Conservation (phyloP, 345 rosid species). For the Fremontodendron californicum region DNA sequence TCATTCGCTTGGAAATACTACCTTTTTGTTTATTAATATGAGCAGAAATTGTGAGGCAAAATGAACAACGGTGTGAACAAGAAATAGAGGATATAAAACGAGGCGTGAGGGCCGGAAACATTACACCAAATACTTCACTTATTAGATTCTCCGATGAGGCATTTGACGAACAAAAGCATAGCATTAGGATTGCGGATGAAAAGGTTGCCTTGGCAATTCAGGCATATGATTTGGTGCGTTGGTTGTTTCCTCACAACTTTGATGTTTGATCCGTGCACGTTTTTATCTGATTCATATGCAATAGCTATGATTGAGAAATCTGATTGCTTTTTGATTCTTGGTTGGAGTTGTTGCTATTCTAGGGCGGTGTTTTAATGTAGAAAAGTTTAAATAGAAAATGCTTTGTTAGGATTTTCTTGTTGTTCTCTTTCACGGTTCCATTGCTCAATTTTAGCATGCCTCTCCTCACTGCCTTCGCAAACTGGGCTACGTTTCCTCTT, state of each 20-base stretch:
- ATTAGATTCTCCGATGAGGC: conserved; percentile 82
- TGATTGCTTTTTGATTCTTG: neutral
- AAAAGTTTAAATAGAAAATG: neutral
- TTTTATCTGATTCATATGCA: neutral
- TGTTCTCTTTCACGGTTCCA: conserved; percentile 74
- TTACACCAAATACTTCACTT: conserved; percentile 46
- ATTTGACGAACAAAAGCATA: conserved; percentile 92
- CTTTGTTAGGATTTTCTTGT: conserved; percentile 29
- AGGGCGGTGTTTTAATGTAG: neutral
- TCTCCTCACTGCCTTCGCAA: conserved; percentile 73
- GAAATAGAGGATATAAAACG: conserved; percentile 80
- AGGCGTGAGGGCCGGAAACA: conserved; percentile 54
- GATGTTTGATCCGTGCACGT: neutral
- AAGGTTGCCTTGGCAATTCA: conserved; percentile 88
- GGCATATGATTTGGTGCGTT: conserved; percentile 85
- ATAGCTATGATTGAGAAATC: neutral
- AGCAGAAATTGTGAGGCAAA: conserved; percentile 73
- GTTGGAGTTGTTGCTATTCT: neutral
- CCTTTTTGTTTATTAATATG: conserved; percentile 11
- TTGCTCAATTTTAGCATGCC: conserved; percentile 65
- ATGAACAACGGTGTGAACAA: conserved; percentile 78
- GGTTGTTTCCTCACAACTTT: neutral
- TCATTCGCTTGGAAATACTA: neutral
- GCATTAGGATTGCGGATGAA: conserved; percentile 93
- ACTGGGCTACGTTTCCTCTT: conserved; percentile 44